A percentile compares a stretch with the other conserved stretches of the same genome.
Conservation (phyloP, 345 rosid species). For the Populus davidiana region DNA sequence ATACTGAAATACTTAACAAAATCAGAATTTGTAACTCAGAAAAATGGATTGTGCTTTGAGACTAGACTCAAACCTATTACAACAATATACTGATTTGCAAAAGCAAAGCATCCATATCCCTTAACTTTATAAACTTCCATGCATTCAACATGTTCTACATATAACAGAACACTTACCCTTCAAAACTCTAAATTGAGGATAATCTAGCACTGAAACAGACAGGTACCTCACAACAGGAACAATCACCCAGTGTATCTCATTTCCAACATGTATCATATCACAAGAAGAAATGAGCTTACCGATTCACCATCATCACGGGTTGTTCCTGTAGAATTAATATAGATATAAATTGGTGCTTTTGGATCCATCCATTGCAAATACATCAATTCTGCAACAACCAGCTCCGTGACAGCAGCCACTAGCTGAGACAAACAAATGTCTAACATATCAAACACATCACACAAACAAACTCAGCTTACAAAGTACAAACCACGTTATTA, state of each 20-base stretch:
- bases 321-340: slow-evolving; percentile 88
- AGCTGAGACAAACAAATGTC: slow-evolving; percentile 45
- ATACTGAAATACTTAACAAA: too few relatives aligned
- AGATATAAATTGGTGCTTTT: slow-evolving; percentile 64
- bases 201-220: background rate
- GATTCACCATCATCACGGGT: slow-evolving; percentile 87
- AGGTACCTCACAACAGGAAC: background rate
- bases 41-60: background rate
- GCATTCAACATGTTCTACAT: background rate
- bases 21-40: background rate
- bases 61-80: background rate
- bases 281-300: slow-evolving; percentile 37
- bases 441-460: slow-evolving; percentile 12
- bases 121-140: background rate
- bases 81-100: background rate
- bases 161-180: background rate
- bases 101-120: background rate
- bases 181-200: too few relatives aligned
- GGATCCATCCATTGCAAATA: slow-evolving; percentile 80
- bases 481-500: too few relatives aligned
- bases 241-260: background rate
- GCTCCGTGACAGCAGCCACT: slow-evolving; percentile 85
- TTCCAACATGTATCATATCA: background rate
- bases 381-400: slow-evolving; percentile 71
- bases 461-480: too few relatives aligned